Evolutionary conservation across 2,329 filamentous ascomycete species (phyloP).

Genomic region (Trichoderma asperellum): DNA sequence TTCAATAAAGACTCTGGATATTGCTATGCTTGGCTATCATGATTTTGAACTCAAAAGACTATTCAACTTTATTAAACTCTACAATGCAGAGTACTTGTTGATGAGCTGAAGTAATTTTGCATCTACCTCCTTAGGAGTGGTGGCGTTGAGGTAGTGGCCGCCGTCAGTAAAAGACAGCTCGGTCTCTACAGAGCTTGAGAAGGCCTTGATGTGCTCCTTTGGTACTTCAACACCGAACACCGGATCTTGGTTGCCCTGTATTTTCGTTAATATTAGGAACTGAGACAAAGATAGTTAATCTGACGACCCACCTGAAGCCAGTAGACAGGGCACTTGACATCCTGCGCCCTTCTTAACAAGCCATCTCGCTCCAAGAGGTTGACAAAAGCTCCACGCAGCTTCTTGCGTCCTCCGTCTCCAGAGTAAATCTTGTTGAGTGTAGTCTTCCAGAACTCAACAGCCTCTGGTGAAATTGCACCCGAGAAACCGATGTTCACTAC

Average conservation of each 20-base stretch:
- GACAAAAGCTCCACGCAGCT: conserved; percentile 51
- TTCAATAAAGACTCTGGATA: background rate
- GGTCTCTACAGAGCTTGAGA: conserved; percentile 50
- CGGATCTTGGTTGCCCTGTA: conserved; percentile 51
- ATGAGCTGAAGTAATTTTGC: conserved; percentile 51
- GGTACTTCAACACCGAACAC: conserved; percentile 48
- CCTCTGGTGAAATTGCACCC: conserved; percentile 43
- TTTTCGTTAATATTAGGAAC: background rate
- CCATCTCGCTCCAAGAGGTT: conserved; percentile 54
- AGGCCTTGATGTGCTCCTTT: conserved; percentile 55
- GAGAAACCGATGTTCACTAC: conserved; percentile 53
- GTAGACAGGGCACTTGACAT: conserved; percentile 55
- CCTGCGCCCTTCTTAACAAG: conserved; percentile 49
- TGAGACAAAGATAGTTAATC: background rate
- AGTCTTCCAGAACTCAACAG: conserved; percentile 50
- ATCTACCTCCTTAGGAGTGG: conserved; percentile 51
- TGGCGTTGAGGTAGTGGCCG: conserved; percentile 55
- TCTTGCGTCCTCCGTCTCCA: conserved; percentile 55
- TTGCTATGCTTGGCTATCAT: conserved; percentile 2
- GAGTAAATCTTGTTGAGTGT: conserved; percentile 52
- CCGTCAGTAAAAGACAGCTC: conserved; percentile 51
- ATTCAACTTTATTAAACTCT: background rate
- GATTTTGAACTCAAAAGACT: background rate
- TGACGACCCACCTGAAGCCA: conserved; percentile 52
- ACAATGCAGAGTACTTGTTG: conserved; percentile 38